Percentiles rank a stretch among this genome's conserved stretches.
Evolutionary conservation across 2,329 filamentous ascomycete genomes (phyloP).

Genomic region (Fusarium tanahbumbuense): DNA sequence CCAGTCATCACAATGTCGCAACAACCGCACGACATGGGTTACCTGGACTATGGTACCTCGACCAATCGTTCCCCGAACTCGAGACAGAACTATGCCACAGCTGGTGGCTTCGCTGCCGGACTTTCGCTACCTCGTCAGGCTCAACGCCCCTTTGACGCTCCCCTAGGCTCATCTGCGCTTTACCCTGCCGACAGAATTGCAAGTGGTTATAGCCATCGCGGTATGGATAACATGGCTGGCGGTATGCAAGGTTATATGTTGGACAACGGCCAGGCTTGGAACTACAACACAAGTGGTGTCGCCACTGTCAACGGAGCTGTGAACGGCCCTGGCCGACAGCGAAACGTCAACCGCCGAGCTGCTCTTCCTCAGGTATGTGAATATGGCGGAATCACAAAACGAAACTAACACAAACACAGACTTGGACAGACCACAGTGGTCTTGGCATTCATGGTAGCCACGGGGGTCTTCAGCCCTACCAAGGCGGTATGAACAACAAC

Average conservation of each 20-base stretch:
- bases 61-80: constrained; percentile 76
- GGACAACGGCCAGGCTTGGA: constrained; percentile 85
- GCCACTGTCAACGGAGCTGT: constrained; percentile 71
- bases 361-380: constrained; percentile 77
- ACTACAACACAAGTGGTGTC: constrained; percentile 75
- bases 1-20: constrained; percentile 55
- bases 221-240: constrained; percentile 61
- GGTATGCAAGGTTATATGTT: constrained; percentile 63
- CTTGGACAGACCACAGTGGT: constrained; percentile 62
- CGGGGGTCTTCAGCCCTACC: constrained; percentile 52
- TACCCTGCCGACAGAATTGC: constrained; percentile 77
- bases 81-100: constrained; percentile 64
- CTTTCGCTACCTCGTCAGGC: constrained; percentile 61
- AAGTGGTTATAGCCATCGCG: constrained; percentile 69
- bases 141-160: constrained; percentile 82
- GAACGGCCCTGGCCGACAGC: constrained; percentile 70
- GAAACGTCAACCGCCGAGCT: constrained; percentile 65
- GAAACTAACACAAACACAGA: constrained; percentile 51
- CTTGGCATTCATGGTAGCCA: constrained; percentile 58
- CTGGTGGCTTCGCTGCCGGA: constrained; percentile 63
- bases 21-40: constrained; percentile 71
- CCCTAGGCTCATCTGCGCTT: constrained; percentile 70
- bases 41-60: constrained; percentile 73
- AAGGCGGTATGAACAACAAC: constrained; percentile 51
- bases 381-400: background rate